phyloP scores from a whole-genome alignment of 2,329 filamentous ascomycete species.

The Sordariomycetes sp. region DNA sequence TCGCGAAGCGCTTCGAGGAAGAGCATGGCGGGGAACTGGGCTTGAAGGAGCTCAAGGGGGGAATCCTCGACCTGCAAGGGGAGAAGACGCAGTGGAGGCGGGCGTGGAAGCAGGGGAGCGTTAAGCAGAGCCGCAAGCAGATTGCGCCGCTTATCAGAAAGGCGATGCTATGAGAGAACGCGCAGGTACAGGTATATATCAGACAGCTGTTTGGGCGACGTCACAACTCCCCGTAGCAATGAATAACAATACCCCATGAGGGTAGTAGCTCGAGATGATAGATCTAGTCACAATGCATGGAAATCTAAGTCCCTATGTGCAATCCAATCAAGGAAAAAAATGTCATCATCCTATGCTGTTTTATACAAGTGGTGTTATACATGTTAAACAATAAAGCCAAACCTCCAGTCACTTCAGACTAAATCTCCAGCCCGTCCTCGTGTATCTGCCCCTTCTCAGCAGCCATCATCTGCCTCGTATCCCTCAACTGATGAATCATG shows the following conservation, averaged over 20 bases:
- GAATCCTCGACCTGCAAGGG: slow-evolving; percentile 25
- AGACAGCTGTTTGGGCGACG: not conserved
- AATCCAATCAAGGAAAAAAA: not conserved
- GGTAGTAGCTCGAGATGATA: no score
- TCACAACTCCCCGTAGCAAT: not conserved
- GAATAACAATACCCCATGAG: not conserved
- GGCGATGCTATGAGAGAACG: slow-evolving; percentile 19
- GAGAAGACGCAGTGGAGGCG: slow-evolving; percentile 31
- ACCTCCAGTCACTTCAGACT: no score
- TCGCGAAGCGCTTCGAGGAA: slow-evolving; percentile 40
- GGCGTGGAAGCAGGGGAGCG: slow-evolving; percentile 53
- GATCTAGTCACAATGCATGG: no score
- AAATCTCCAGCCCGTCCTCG: not conserved
- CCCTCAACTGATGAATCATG: not conserved
- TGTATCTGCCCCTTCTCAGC: not conserved
- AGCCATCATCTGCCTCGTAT: not conserved
- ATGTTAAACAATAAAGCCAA: no score
- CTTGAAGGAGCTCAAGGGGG: slow-evolving; percentile 39
- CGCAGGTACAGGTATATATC: not conserved
- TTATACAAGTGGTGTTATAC: not conserved
- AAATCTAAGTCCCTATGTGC: no score
- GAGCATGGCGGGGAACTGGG: slow-evolving; percentile 32
- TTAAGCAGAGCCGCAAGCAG: slow-evolving; percentile 53
- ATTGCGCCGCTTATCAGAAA: slow-evolving; percentile 54
- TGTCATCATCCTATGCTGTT: not conserved